Evolutionary conservation across 352 stramenopile genomes (phyloP).

Genomic region (Globisporangium heterothallicum): DNA sequence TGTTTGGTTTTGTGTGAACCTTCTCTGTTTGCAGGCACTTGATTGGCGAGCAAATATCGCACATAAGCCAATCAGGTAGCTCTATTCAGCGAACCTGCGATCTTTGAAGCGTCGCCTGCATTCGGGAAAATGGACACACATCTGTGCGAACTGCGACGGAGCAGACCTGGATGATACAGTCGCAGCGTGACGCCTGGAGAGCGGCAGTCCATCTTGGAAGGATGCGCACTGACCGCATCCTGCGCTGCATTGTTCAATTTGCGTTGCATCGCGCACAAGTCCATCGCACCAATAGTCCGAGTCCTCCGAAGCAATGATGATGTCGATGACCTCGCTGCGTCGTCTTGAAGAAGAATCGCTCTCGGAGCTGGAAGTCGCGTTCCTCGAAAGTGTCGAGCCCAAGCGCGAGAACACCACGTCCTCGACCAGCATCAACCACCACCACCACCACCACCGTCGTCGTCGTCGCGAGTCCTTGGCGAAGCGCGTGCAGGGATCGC

Average conservation of each 20-base stretch:
- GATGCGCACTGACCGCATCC: no score
- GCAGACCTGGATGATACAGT: neutral
- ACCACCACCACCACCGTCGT: neutral
- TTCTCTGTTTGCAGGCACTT: neutral
- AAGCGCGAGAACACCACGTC: neutral
- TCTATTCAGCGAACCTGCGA: neutral
- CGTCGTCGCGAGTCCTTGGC: neutral
- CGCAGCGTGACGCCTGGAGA: no score
- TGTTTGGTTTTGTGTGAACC: neutral
- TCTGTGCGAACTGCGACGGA: neutral
- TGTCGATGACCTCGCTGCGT: neutral
- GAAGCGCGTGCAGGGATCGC: neutral
- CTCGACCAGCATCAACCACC: neutral
- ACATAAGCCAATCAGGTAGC: neutral
- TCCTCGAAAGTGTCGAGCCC: neutral
- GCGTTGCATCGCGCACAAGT: neutral
- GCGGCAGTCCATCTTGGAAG: no score
- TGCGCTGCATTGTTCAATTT: neutral
- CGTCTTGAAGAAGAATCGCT: neutral
- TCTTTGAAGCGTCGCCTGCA: neutral
- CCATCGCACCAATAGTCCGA: neutral
- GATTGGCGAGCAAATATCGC: neutral
- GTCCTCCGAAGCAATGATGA: neutral
- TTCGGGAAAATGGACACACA: neutral
- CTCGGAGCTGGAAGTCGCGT: neutral